A percentile compares a stretch with the other conserved stretches of the same genome.
phyloP scores from a whole-genome alignment of 805 yeast genomes.

The Torulaspora delbrueckii region DNA sequence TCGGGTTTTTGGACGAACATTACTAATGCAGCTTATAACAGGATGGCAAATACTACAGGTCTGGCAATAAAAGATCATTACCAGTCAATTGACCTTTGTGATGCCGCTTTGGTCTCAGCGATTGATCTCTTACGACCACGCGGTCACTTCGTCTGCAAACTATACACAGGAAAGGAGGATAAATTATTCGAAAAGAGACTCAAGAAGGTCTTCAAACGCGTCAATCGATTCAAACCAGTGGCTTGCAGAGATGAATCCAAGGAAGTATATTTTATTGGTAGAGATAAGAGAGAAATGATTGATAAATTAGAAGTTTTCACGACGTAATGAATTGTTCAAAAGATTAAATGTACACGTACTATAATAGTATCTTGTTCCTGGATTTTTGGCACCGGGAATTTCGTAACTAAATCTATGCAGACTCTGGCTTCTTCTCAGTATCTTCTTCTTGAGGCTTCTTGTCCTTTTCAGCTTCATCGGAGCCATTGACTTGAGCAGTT shows the following conservation, averaged over 20 bases:
- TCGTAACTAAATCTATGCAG: not conserved
- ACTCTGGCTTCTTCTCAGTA: not conserved
- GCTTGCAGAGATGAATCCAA: slow-evolving; percentile 76
- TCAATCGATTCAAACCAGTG: slow-evolving; percentile 67
- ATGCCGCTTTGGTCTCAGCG: slow-evolving; percentile 79
- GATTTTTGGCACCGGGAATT: not conserved
- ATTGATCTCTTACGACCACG: slow-evolving; percentile 61
- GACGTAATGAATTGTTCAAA: not conserved
- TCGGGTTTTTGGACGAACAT: slow-evolving; percentile 53
- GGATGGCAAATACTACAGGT: slow-evolving; percentile 94
- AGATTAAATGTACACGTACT: slow-evolving; percentile 8
- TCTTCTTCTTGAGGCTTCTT: not conserved
- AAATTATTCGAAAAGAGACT: slow-evolving; percentile 54
- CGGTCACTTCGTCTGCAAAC: slow-evolving; percentile 79
- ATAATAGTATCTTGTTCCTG: not conserved
- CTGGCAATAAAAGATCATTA: slow-evolving; percentile 73
- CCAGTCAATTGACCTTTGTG: slow-evolving; percentile 81
- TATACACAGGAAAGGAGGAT: slow-evolving; percentile 81
- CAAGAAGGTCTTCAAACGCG: slow-evolving; percentile 54
- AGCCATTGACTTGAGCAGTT: no score
- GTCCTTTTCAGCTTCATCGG: not conserved
- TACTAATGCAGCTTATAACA: slow-evolving; percentile 73
- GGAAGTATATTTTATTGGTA: slow-evolving; percentile 76
- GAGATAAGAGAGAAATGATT: slow-evolving; percentile 41
- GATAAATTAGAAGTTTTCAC: slow-evolving; percentile 46